These are phyloP conservation scores for Trichosporon coremiiforme DNA, from an alignment of 1,284 basidiomycete genomes.

Conservation along the genomic window DNA sequence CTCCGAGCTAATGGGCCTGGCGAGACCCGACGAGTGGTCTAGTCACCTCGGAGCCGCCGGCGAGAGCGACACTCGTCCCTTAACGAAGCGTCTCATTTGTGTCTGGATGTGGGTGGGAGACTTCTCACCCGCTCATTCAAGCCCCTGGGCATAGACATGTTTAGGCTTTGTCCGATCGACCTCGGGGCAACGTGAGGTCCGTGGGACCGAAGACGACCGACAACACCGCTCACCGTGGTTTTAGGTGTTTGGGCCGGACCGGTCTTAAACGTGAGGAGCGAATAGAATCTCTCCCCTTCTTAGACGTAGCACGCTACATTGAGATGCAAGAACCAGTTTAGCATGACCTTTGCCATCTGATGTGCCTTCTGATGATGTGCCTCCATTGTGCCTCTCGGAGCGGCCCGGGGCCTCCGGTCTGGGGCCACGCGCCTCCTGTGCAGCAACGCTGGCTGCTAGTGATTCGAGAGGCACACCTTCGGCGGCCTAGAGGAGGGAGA, in stretches of 20 bases:
- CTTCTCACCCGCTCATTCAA: neutral
- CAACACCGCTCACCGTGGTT: neutral
- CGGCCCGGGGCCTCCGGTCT: neutral
- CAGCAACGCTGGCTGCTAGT: neutral
- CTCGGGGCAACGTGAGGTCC: neutral
- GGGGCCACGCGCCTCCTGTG: neutral
- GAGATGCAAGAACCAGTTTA: neutral
- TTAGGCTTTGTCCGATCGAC: conserved; percentile 4
- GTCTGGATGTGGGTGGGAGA: neutral
- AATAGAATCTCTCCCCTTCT: neutral
- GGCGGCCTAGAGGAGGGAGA: neutral
- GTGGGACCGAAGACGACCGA: neutral
- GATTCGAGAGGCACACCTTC: neutral
- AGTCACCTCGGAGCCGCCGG: neutral
- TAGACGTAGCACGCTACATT: neutral
- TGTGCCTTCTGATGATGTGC: no score
- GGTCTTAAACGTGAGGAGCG: neutral
- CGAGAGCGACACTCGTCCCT: neutral
- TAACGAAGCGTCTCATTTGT: neutral
- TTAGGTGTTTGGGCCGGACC: conserved; percentile 1
- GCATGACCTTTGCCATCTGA: neutral
- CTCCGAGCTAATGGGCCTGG: neutral
- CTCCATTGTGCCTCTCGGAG: neutral
- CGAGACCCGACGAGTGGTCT: no score
- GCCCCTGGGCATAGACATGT: neutral